Evolutionary conservation across 192 early-diverging fungal species (phyloP).

Genomic region (Rhizoclosmatium sp.): DNA sequence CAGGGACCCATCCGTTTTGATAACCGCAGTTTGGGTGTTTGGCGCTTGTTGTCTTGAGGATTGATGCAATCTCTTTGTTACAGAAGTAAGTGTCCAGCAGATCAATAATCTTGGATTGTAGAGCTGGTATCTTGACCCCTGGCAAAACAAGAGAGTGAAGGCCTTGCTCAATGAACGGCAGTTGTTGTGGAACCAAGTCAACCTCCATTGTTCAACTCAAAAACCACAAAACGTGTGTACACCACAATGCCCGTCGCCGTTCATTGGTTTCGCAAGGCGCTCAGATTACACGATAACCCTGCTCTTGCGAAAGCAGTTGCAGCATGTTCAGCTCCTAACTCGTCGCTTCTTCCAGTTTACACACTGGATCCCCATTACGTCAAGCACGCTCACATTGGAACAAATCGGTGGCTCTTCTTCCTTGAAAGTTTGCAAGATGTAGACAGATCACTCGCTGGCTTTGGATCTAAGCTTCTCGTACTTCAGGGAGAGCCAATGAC

Average conservation of each 20-base stretch:
- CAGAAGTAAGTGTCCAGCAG: constrained; percentile 20
- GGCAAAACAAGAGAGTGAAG: constrained; percentile 12
- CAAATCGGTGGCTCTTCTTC: neutral
- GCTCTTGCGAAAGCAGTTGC: constrained; percentile 31
- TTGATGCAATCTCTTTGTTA: constrained; percentile 13
- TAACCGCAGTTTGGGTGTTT: neutral
- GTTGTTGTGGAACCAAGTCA: neutral
- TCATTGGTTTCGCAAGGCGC: constrained; percentile 40
- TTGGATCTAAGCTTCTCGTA: too few species aligned
- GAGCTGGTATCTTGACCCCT: neutral
- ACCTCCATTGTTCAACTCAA: constrained; percentile 16
- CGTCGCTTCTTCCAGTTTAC: neutral
- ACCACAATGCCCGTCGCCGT: neutral
- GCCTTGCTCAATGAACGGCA: neutral
- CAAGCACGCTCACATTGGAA: neutral
- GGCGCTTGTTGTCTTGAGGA: neutral
- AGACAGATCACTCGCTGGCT: too few species aligned
- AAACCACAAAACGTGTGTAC: neutral
- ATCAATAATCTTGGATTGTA: neutral
- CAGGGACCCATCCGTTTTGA: constrained; percentile 7
- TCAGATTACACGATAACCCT: constrained; percentile 42
- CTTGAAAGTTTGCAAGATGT: constrained; percentile 28
- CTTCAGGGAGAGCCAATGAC: too few species aligned
- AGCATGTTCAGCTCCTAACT: neutral
- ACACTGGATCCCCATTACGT: constrained; percentile 2